Conservation (phyloP, 2,329 filamentous ascomycete genomes). For the Elsinoe australis region DNA sequence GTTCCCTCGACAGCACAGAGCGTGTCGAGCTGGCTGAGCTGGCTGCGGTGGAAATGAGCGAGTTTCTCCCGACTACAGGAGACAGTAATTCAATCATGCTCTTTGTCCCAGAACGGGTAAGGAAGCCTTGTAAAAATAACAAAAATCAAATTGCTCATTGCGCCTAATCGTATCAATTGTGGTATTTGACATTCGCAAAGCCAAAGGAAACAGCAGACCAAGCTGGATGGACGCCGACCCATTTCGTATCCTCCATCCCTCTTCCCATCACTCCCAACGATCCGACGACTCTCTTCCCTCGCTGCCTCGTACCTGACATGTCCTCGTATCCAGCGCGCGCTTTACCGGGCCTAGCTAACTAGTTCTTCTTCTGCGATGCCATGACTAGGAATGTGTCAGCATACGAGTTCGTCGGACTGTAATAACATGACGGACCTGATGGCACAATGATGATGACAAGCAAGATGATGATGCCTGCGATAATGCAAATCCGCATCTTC, state of each 20-base stretch:
- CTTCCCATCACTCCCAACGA: not conserved
- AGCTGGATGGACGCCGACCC: not conserved
- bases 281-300: not conserved
- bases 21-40: not conserved
- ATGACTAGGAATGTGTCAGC: not conserved
- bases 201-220: constrained; percentile 7
- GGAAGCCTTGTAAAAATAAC: constrained; percentile 12
- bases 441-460: constrained; percentile 92
- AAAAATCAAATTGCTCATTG: constrained; percentile 8
- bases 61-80: not conserved
- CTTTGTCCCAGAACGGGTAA: too few species aligned
- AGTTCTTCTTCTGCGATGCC: not conserved
- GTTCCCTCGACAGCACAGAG: not conserved
- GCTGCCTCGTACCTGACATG: not conserved
- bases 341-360: not conserved
- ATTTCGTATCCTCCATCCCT: not conserved
- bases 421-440: constrained; percentile 55
- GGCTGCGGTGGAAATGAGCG: not conserved
- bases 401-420: not conserved
- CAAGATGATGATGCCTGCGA: constrained; percentile 82
- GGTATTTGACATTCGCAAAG: constrained; percentile 15
- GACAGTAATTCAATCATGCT: too few species aligned
- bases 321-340: too few species aligned
- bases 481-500: constrained; percentile 99
- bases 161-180: constrained; percentile 12